phyloP scores from a whole-genome alignment of 768 basidiomycete species.

The Polyporus arcularius region DNA sequence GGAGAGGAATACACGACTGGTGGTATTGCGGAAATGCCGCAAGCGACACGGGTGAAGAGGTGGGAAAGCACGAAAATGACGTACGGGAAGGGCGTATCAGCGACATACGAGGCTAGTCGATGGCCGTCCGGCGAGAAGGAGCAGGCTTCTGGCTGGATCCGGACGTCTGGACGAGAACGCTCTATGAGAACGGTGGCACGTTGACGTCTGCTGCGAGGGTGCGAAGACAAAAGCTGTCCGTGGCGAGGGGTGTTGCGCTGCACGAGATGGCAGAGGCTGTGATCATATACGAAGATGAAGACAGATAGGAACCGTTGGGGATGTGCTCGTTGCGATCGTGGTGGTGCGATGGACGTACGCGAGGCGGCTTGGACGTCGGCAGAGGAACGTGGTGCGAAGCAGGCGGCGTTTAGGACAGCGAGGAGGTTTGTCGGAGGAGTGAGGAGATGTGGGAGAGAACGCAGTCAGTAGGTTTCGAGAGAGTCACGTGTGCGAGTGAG shows the following conservation, averaged over 20 bases:
- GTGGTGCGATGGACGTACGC: conserved; percentile 1
- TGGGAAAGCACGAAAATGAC: not conserved
- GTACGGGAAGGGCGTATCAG: conserved; percentile 2
- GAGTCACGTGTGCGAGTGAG: conserved; percentile 6
- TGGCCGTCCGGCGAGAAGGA: conserved; percentile 14
- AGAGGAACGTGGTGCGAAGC: not conserved
- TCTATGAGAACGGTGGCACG: not conserved
- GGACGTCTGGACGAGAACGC: conserved; percentile 12
- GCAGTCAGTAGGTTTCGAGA: conserved; percentile 4
- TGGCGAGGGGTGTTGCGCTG: not conserved
- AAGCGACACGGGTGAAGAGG: not conserved
- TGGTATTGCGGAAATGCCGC: not conserved
- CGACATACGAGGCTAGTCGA: conserved; percentile 3
- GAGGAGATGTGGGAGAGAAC: conserved; percentile 7
- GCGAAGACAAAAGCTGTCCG: not conserved
- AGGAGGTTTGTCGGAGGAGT: conserved; percentile 10
- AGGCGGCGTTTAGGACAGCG: not conserved
- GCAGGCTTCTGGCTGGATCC: conserved; percentile 14
- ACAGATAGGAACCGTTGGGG: not conserved
- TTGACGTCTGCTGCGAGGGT: conserved; percentile 5
- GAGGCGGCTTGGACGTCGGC: not conserved
- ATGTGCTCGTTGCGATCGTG: conserved; percentile 11
- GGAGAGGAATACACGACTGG: too few species aligned
- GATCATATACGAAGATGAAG: not conserved
- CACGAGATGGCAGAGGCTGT: not conserved